Percentiles rank a stretch among this genome's conserved stretches.
phyloP scores from a whole-genome alignment of 2,329 filamentous ascomycete species.

The Conoideocrella luteorostrata region DNA sequence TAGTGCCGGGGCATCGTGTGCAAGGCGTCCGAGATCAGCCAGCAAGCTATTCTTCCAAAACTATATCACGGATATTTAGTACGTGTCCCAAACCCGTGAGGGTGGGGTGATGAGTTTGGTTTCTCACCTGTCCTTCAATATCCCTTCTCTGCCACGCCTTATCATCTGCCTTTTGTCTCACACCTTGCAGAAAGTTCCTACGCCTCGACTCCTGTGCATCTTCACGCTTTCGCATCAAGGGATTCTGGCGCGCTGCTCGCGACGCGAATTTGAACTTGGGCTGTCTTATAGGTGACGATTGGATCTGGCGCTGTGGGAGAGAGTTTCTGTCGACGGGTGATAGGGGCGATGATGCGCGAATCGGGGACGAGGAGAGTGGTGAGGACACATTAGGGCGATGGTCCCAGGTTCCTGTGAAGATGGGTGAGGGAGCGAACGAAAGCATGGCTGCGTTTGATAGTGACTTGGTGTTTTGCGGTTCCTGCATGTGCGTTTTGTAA shows the following conservation, averaged over 20 bases:
- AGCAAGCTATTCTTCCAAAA: slow-evolving; percentile 31
- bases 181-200: slow-evolving; percentile 62
- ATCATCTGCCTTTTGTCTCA: slow-evolving; percentile 55
- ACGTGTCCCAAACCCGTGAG: neutral
- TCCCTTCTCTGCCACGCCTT: slow-evolving; percentile 53
- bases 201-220: slow-evolving; percentile 58
- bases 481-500: slow-evolving; percentile 3
- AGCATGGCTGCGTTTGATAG: slow-evolving; percentile 28
- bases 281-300: slow-evolving; percentile 38
- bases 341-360: slow-evolving; percentile 44
- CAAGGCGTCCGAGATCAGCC: slow-evolving; percentile 24
- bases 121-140: slow-evolving; percentile 47
- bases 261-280: slow-evolving; percentile 45
- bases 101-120: neutral
- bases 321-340: slow-evolving; percentile 37
- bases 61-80: slow-evolving; percentile 12
- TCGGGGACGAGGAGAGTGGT: slow-evolving; percentile 53
- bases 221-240: slow-evolving; percentile 54
- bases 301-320: slow-evolving; percentile 33
- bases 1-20: slow-evolving; percentile 30
- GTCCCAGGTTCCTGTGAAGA: slow-evolving; percentile 37
- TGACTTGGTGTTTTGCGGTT: neutral
- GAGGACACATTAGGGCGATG: slow-evolving; percentile 45
- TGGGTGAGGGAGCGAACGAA: slow-evolving; percentile 35
- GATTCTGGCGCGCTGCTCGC: slow-evolving; percentile 55